Base-by-base conservation (phyloP, 352 stramenopile species). In the Pythium scleroteichum region DNA sequence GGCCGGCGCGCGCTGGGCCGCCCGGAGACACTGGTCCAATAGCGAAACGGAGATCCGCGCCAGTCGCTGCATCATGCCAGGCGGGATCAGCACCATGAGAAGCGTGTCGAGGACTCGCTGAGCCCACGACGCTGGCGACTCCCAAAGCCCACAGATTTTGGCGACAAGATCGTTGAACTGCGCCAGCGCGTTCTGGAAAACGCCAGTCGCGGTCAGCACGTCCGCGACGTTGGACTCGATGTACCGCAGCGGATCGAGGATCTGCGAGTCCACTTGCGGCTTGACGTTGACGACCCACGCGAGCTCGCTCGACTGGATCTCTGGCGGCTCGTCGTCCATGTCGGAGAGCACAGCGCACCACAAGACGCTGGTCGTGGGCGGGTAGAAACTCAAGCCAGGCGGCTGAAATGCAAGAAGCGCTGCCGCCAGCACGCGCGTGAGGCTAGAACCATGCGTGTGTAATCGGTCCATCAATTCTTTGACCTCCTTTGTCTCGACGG, bases 361-460 rank as follows among this genome's bases (percentile, higher is more conserved):
- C 2, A 66, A 22, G 6, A 38, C 23, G 20, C 27, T 19, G 1
- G 33, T 6, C 2, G 19, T 50, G 3, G 14, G 9, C 4, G 59
- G 50, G 20, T 39, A 27, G 16, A 24, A 47, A n/a, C 44, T 20
- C 14, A 16, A 29, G 14, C 3, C 26, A 0, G 16, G 35, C 16
- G 59, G 59, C 38, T 67, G 51, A 4, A 67, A 39, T 13, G 52
- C 14, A 3, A 67, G 39, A n/a, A 67, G 29, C 1, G 51, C 52
- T 1, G 52, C 23, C 16, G 32, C 8, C 7, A 67, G 12, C 2
- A 59, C 33, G 4, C 35, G 17, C 12, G 24, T 35, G 14, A 56
- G 32, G 20, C 16, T 20, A 8, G 44, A 23, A 3, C 48, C 12
- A 1, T 23, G 19, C 2, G 51, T 24, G 13, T 49, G 32, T 16